Percentiles rank a stretch among this genome's conserved stretches.
phyloP scores from a whole-genome alignment of 441 rosid species.

The Gossypium lobatum region DNA sequence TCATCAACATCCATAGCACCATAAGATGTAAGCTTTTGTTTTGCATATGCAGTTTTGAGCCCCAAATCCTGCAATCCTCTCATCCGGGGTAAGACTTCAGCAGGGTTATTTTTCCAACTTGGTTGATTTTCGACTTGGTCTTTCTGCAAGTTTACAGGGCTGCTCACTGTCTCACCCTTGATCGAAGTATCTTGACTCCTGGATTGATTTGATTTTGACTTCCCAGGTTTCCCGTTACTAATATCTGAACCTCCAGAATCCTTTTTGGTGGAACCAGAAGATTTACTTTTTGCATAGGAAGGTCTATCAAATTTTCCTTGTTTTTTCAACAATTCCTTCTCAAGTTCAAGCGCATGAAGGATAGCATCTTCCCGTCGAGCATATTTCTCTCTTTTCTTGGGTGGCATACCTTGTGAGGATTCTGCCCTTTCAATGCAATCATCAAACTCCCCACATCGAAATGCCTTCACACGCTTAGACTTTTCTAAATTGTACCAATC shows the following conservation, averaged over 20 bases:
- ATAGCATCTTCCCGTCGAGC: conserved; percentile 99
- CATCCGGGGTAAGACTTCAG: conserved; percentile 62
- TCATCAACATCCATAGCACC: conserved; percentile 42
- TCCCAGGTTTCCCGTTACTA: conserved; percentile 32
- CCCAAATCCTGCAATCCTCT: conserved; percentile 91
- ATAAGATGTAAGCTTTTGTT: conserved; percentile 46
- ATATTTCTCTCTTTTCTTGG: conserved; percentile 93
- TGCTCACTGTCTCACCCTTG: conserved; percentile 31
- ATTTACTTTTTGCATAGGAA: conserved; percentile 33
- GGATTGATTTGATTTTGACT: conserved; percentile 25
- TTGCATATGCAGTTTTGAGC: conserved; percentile 45
- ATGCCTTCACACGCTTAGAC: conserved; percentile 96
- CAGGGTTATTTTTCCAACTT: conserved; percentile 39
- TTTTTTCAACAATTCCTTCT: conserved; percentile 57
- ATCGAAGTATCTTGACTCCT: conserved; percentile 24
- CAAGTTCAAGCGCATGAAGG: conserved; percentile 97
- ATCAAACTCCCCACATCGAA: conserved; percentile 97
- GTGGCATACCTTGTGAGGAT: conserved; percentile 64
- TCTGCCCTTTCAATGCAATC: conserved; percentile 92
- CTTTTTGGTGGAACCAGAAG: conserved; percentile 37
- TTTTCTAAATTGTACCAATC: conserved; percentile 99
- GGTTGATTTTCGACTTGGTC: conserved; percentile 37
- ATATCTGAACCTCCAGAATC: conserved; percentile 43
- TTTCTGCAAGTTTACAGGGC: conserved; percentile 22
- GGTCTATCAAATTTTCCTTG: conserved; percentile 40